A percentile compares a stretch with the other conserved stretches of the same genome.
Conservation (phyloP, 2,329 filamentous ascomycete genomes). For the Malbranchea cinnamomea region DNA sequence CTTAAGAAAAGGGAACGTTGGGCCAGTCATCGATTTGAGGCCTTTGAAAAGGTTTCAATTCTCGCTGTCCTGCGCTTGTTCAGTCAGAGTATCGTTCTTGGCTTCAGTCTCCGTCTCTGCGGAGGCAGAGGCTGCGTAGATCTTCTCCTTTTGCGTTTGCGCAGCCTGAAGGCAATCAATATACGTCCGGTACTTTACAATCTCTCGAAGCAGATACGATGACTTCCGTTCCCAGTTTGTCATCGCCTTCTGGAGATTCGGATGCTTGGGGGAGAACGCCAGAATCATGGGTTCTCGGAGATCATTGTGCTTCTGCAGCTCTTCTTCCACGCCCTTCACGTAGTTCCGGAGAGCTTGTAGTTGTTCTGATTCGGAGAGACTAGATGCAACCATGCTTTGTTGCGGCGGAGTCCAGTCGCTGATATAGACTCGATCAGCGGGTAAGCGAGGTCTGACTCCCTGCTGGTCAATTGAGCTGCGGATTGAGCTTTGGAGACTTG, state of each 20-base stretch:
- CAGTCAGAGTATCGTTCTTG: too few species aligned
- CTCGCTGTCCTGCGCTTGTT: too few species aligned
- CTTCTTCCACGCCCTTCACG: slow-evolving; percentile 70
- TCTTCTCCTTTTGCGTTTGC: slow-evolving; percentile 51
- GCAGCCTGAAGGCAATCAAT: slow-evolving; percentile 71
- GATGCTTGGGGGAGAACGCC: slow-evolving; percentile 72
- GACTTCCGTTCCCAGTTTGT: slow-evolving; percentile 96
- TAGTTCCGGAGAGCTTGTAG: slow-evolving; percentile 60
- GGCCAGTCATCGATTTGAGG: too few species aligned
- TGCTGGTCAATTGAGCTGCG: slow-evolving; percentile 53
- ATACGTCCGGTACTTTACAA: slow-evolving; percentile 92
- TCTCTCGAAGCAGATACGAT: slow-evolving; percentile 77
- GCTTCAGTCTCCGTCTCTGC: slow-evolving; percentile 3
- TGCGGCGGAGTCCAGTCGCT: slow-evolving; percentile 80
- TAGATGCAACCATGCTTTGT: slow-evolving; percentile 78
- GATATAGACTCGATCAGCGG: slow-evolving; percentile 71
- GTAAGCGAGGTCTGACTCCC: slow-evolving; percentile 50
- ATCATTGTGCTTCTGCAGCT: slow-evolving; percentile 76
- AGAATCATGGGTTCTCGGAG: slow-evolving; percentile 74
- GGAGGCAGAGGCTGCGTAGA: slow-evolving; percentile 37
- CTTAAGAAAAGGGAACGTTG: too few species aligned
- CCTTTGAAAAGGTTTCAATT: too few species aligned
- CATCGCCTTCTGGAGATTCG: slow-evolving; percentile 73
- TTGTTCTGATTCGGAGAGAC: slow-evolving; percentile 65
- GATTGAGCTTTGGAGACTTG: slow-evolving; percentile 46